Percentiles rank a stretch among this genome's conserved stretches.
phyloP scores from a whole-genome alignment of 352 stramenopile species.

The Globisporangium irregulare region DNA sequence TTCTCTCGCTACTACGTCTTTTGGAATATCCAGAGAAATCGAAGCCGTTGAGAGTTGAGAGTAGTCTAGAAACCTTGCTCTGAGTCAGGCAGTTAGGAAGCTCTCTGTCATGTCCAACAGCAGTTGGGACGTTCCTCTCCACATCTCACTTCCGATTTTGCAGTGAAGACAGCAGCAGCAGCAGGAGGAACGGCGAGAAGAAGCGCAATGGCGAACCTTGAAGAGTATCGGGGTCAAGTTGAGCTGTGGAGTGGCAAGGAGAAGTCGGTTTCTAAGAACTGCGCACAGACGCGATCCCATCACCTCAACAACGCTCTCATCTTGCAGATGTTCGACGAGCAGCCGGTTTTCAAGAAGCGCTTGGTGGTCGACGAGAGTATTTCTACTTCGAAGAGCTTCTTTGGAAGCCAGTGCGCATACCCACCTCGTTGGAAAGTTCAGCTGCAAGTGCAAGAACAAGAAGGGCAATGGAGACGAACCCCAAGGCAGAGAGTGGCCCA shows the following conservation, averaged over 20 bases:
- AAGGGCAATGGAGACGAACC: not conserved
- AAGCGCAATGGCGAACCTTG: not conserved
- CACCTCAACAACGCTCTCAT: conserved; percentile 3
- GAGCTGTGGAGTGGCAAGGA: not conserved
- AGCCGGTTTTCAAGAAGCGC: not conserved
- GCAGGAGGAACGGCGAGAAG: not conserved
- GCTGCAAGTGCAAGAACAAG: not conserved
- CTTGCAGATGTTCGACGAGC: not conserved
- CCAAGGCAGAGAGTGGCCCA: conserved; percentile 9
- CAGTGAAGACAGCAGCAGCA: not conserved
- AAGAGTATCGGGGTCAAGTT: not conserved
- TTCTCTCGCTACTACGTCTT: not conserved
- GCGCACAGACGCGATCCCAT: conserved; percentile 9
- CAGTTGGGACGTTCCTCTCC: not conserved
- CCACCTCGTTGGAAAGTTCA: conserved; percentile 5
- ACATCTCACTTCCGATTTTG: not conserved
- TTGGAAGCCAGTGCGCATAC: not conserved
- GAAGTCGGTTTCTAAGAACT: not conserved
- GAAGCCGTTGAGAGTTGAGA: not conserved
- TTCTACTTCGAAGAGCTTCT: not conserved
- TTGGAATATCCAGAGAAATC: not conserved
- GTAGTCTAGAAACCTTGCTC: not conserved
- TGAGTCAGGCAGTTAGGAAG: not conserved
- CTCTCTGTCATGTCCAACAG: not conserved
- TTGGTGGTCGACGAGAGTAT: not conserved